Evolutionary conservation across 106 monocot species (phyloP).

Genomic region (Dioscorea dumetorum): DNA sequence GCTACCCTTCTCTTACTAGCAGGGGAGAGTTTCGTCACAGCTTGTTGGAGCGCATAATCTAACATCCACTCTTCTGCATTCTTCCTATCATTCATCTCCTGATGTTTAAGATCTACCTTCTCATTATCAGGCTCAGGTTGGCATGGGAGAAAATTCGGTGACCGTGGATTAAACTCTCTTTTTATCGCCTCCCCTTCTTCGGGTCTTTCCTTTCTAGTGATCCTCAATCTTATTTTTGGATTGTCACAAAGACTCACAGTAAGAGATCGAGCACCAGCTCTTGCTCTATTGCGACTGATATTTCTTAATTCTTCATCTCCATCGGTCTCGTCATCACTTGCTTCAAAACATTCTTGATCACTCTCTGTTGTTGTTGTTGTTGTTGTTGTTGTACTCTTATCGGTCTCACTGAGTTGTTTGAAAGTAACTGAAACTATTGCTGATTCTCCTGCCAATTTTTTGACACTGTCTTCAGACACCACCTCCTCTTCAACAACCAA

Average conservation of each 20-base stretch:
- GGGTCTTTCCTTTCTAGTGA: constrained; percentile 7
- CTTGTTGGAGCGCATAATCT: constrained; percentile 55
- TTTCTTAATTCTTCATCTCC: constrained; percentile 1
- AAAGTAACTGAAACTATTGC: no score
- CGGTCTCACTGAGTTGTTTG: no score
- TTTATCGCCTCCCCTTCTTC: constrained; percentile 12
- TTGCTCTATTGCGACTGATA: neutral
- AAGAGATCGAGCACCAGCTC: neutral
- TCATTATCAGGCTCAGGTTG: constrained; percentile 65
- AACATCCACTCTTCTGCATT: constrained; percentile 80
- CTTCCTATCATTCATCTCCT: constrained; percentile 54
- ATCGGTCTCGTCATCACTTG: neutral
- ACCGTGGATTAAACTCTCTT: constrained; percentile 51
- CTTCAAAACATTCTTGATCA: neutral
- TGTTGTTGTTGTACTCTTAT: no score
- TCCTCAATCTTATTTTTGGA: constrained; percentile 2
- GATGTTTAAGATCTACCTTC: constrained; percentile 68
- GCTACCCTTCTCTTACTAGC: constrained; percentile 56
- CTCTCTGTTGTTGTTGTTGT: neutral
- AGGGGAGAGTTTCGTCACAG: constrained; percentile 40
- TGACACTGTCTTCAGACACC: no score
- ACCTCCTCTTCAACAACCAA: no score
- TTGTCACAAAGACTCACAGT: neutral
- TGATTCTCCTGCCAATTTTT: no score
- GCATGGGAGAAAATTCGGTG: constrained; percentile 42